A percentile compares a stretch with the other conserved stretches of the same genome.
Conservation (phyloP, 345 rosid species). For the Populus deltoides region DNA sequence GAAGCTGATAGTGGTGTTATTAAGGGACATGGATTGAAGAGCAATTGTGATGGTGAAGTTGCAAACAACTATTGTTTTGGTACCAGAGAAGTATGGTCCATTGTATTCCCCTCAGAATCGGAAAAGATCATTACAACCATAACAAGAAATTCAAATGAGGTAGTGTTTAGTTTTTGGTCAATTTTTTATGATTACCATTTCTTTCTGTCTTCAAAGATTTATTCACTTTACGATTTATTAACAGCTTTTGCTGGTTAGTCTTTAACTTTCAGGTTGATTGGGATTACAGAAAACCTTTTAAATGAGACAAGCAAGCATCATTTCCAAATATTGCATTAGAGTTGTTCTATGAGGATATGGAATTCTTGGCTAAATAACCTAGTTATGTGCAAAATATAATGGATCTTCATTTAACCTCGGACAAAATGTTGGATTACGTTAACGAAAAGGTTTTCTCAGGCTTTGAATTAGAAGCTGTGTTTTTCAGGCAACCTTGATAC, state of each 20-base stretch:
- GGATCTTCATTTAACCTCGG: neutral
- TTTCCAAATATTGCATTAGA: neutral
- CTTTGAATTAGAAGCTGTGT: neutral
- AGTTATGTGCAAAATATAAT: neutral
- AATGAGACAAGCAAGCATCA: neutral
- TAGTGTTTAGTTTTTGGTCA: slow-evolving; percentile 17
- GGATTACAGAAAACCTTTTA: neutral
- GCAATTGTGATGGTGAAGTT: slow-evolving; percentile 49
- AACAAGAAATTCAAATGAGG: slow-evolving; percentile 78
- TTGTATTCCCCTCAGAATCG: slow-evolving; percentile 81
- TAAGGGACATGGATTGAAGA: slow-evolving; percentile 72
- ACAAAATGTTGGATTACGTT: neutral
- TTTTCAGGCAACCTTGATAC: neutral
- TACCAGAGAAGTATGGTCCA: slow-evolving; percentile 75
- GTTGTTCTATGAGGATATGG: neutral
- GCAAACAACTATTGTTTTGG: slow-evolving; percentile 79
- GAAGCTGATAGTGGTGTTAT: slow-evolving; percentile 63
- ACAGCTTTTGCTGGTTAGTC: neutral
- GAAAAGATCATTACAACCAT: slow-evolving; percentile 81
- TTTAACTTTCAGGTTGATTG: slow-evolving; percentile 1
- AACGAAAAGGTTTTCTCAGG: neutral
- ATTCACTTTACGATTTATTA: neutral
- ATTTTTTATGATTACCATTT: neutral
- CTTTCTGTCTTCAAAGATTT: neutral
- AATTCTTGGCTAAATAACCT: neutral